Base-by-base conservation (phyloP, 768 basidiomycete species). In the Stropharia rugosoannulata region DNA sequence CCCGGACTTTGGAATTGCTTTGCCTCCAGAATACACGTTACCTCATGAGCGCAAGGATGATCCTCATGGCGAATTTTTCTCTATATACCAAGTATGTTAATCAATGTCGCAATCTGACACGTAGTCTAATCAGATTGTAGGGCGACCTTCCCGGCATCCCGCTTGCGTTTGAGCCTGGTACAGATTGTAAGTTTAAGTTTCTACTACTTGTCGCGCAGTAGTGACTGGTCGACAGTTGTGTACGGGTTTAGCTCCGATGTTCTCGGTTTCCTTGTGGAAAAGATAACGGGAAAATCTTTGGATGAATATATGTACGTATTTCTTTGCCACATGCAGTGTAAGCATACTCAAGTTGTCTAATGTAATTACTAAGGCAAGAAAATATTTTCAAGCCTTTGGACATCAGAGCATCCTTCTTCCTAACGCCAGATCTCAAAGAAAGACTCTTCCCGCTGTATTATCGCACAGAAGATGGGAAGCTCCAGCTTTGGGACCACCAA, bases 241-340 rank as follows among this genome's bases (percentile, higher is more conserved):
- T 73, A 73, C 55, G 70, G 71, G 4, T 66, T 49, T 54, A 68
- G 65, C 39, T 59, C 64, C 36, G 70, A 71, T 51, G 59, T 60
- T 18, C 54, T 69, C 12, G 70, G 69, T 9, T 68, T 70, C 36
- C 54, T 70, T 12, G 56, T 73, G 11, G 68, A 71, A 50, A 64
- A 65, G 43, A 41, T 65, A 0, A 58, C 63, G 15, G 69, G 69
- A 5, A 48, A 66, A 45, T 61, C 64, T 1, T 49, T 73, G 42
- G 66, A 66, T 15, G 57, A 63, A 19, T 70, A 69, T 45, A 62
- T 66, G 71, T 69, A 52, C 5, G 68, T 60, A 7, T 4, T 4
- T 32, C 29, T 1, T 4, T 15, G n/a, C 10, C 42, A 4, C 42
- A 16, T 19, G 16, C 2, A n/a, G n/a, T n/a, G n/a, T n/a, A 22